Conservation (phyloP, 73 alveolate genomes). For the Diophrys appendiculata region DNA sequence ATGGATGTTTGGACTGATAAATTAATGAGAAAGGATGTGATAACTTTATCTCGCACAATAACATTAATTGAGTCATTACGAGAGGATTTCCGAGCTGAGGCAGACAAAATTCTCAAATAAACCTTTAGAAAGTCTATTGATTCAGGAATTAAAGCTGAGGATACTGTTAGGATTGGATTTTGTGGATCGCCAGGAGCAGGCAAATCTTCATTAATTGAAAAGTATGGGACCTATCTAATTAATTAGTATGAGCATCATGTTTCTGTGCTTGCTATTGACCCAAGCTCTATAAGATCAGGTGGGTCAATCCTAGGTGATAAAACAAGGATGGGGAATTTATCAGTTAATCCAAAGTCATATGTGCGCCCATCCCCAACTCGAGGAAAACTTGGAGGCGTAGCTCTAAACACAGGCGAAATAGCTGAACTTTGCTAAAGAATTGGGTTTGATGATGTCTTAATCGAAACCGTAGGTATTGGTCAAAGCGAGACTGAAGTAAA, state of each 20-base stretch:
- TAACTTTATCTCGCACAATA: too few species aligned
- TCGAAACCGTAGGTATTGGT: slow-evolving; percentile 83
- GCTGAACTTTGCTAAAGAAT: slow-evolving; percentile 61
- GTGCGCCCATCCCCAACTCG: slow-evolving; percentile 80
- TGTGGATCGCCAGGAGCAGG: slow-evolving; percentile 89
- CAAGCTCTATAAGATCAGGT: slow-evolving; percentile 66
- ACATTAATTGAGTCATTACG: too few species aligned
- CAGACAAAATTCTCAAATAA: slow-evolving; percentile 42
- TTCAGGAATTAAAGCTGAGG: not conserved
- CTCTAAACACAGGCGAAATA: slow-evolving; percentile 60
- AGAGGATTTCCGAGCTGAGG: slow-evolving; percentile 49
- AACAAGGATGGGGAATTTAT: slow-evolving; percentile 72
- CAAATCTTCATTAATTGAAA: slow-evolving; percentile 70
- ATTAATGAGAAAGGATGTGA: too few species aligned
- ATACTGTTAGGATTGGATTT: slow-evolving; percentile 59
- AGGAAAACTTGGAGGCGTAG: slow-evolving; percentile 76
- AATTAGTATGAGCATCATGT: slow-evolving; percentile 33
- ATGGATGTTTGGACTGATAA: too few species aligned
- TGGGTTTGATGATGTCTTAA: slow-evolving; percentile 68
- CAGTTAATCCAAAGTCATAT: slow-evolving; percentile 48
- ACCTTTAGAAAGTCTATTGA: slow-evolving; percentile 3
- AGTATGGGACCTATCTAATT: slow-evolving; percentile 52
- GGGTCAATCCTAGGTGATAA: slow-evolving; percentile 82
- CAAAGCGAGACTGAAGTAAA: slow-evolving; percentile 70
- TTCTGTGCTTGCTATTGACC: slow-evolving; percentile 78